These are phyloP conservation scores for Chalaropsis thielavioides DNA, from an alignment of 2,329 filamentous ascomycete species.

Conservation along the genomic window DNA sequence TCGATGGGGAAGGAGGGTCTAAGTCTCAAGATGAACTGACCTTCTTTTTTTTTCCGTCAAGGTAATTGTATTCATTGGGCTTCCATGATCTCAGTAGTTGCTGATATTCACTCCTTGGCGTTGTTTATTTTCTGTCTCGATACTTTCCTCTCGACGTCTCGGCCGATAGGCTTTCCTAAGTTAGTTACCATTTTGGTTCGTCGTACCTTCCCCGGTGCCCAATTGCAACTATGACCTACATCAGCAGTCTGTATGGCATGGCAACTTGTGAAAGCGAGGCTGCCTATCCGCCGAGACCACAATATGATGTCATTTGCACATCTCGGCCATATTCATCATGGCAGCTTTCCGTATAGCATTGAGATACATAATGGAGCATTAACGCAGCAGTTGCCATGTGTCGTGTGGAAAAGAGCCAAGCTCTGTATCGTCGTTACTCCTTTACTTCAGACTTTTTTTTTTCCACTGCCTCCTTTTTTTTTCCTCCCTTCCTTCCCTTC, in stretches of 20 bases:
- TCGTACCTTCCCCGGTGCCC: not conserved
- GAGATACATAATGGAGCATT: too few relatives aligned
- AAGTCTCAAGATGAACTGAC: too few relatives aligned
- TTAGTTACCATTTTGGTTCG: not conserved
- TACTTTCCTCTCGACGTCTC: not conserved
- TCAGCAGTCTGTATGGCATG: not conserved
- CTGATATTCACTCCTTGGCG: not conserved
- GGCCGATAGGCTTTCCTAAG: not conserved
- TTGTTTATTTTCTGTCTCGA: not conserved
- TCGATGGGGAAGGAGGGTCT: not conserved
- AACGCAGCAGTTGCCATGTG: not conserved
- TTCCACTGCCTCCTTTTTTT: not conserved
- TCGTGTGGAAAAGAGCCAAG: too few relatives aligned
- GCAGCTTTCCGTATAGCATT: not conserved
- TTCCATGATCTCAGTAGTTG: not conserved
- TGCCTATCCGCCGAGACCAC: not conserved
- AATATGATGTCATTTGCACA: not conserved
- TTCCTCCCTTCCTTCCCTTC: not conserved
- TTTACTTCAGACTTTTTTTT: not conserved
- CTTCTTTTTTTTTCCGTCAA: too few relatives aligned
- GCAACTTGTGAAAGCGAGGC: not conserved
- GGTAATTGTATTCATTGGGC: not conserved
- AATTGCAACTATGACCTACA: not conserved
- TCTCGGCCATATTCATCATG: not conserved
- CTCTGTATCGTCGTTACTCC: not conserved